Evolutionary conservation across 1,284 basidiomycete species (phyloP).

Genomic region (Malassezia slooffiae): DNA sequence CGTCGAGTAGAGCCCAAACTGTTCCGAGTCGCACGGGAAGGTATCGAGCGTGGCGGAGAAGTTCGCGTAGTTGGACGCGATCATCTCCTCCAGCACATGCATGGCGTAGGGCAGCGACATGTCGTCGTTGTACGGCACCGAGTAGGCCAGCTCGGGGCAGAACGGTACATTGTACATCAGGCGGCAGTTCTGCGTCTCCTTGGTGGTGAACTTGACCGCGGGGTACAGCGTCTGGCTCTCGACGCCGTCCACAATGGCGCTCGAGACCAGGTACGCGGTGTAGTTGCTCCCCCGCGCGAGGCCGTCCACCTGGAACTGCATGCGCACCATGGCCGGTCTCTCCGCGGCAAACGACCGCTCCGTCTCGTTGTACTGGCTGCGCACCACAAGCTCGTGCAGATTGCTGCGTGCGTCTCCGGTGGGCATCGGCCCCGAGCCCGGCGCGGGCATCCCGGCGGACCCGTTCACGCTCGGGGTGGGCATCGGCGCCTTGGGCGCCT

Average conservation of each 20-base stretch:
- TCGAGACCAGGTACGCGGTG: conserved; percentile 45
- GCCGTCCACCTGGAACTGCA: conserved; percentile 24
- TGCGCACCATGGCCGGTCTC: too few species aligned
- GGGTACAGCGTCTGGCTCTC: conserved; percentile 24
- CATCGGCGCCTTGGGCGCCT: not conserved
- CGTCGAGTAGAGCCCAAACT: conserved; percentile 47
- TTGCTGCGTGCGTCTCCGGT: too few species aligned
- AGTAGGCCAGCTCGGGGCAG: conserved; percentile 48
- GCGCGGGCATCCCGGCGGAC: conserved; percentile 3
- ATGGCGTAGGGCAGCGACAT: conserved; percentile 36
- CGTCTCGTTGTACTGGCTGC: conserved; percentile 29
- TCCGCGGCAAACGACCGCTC: too few species aligned
- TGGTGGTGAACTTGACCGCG: conserved; percentile 44
- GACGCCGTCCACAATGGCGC: conserved; percentile 16
- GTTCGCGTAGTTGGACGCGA: conserved; percentile 41
- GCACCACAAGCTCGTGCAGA: conserved; percentile 7
- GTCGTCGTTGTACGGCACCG: conserved; percentile 44
- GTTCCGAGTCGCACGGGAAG: conserved; percentile 45
- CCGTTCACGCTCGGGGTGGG: conserved; percentile 7
- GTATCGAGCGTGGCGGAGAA: conserved; percentile 47
- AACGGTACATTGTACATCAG: conserved; percentile 46
- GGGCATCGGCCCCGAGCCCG: not conserved
- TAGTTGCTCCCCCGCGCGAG: conserved; percentile 44
- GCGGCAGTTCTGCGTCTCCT: conserved; percentile 40
- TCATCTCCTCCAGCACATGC: conserved; percentile 33